Evolutionary conservation across 192 early-diverging fungal genomes (phyloP).

Genomic region (Coemansia sp.): DNA sequence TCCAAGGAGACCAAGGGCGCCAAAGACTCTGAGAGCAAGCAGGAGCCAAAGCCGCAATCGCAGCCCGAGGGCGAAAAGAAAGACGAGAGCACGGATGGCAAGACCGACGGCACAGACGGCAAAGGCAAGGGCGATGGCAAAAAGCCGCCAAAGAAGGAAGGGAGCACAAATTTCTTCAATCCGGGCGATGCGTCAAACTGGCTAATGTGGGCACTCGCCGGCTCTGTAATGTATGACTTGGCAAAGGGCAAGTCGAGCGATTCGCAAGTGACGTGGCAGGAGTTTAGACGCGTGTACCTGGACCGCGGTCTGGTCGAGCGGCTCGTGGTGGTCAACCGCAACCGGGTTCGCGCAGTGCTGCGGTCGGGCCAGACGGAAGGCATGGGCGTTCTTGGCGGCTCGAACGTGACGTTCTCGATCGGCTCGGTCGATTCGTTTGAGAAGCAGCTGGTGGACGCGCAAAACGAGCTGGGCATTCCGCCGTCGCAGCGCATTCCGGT

Average conservation of each 20-base stretch:
- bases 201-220: background rate
- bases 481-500: conserved; percentile 89
- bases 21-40: conserved; percentile 3
- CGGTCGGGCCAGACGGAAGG: conserved; percentile 8
- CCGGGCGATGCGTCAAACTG: conserved; percentile 15
- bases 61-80: background rate
- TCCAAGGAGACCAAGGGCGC: background rate
- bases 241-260: conserved; percentile 12
- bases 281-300: conserved; percentile 84
- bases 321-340: conserved; percentile 86
- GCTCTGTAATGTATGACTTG: conserved; percentile 21
- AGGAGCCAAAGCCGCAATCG: conserved; percentile 1
- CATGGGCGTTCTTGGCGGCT: conserved; percentile 2
- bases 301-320: conserved; percentile 91
- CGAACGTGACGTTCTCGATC: conserved; percentile 74
- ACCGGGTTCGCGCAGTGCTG: conserved; percentile 78
- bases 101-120: conserved; percentile 12
- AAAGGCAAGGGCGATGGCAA: conserved; percentile 8
- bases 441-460: conserved; percentile 82
- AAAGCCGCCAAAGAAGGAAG: conserved; percentile 42
- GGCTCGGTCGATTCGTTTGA: conserved; percentile 95
- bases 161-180: conserved; percentile 25
- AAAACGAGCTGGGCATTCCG: conserved; percentile 88
- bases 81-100: conserved; percentile 1
- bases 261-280: conserved; percentile 86